These are phyloP conservation scores for Remersonia thermophila DNA, from an alignment of 2,329 filamentous ascomycete genomes.

Conservation along the genomic window DNA sequence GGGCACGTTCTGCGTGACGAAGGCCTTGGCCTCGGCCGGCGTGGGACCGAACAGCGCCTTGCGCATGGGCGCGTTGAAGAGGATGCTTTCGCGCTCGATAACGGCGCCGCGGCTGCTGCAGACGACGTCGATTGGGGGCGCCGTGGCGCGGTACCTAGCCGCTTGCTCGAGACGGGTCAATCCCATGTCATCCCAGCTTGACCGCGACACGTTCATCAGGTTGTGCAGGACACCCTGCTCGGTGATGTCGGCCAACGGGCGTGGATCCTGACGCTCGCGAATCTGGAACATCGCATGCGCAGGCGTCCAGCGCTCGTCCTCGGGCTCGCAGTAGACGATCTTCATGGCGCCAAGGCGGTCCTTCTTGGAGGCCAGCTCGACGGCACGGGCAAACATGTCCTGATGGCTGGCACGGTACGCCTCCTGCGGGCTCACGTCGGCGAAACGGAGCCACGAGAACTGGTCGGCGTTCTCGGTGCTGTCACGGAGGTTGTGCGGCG, in stretches of 20 bases:
- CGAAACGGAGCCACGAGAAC: slow-evolving; percentile 86
- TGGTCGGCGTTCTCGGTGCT: slow-evolving; percentile 48
- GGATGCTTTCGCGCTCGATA: slow-evolving; percentile 54
- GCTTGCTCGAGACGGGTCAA: slow-evolving; percentile 71
- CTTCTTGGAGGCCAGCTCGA: slow-evolving; percentile 41
- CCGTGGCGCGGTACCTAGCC: slow-evolving; percentile 63
- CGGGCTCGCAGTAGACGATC: slow-evolving; percentile 55
- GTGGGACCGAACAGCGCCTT: slow-evolving; percentile 59
- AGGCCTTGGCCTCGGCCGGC: slow-evolving; percentile 54
- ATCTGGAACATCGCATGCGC: slow-evolving; percentile 75
- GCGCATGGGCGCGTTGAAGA: slow-evolving; percentile 71
- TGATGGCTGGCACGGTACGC: slow-evolving; percentile 56
- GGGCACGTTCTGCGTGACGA: slow-evolving; percentile 63
- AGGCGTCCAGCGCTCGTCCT: slow-evolving; percentile 52
- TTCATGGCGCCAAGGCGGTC: slow-evolving; percentile 54
- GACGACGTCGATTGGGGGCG: slow-evolving; percentile 72
- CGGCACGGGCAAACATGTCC: slow-evolving; percentile 62
- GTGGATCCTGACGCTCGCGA: slow-evolving; percentile 52
- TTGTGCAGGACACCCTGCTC: slow-evolving; percentile 58
- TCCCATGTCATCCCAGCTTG: slow-evolving; percentile 55
- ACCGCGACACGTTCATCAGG: slow-evolving; percentile 66
- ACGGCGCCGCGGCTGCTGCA: slow-evolving; percentile 56
- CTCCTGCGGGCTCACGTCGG: slow-evolving; percentile 63
- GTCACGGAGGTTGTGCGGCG: slow-evolving; percentile 60
- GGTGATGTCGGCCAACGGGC: slow-evolving; percentile 56